Conservation (phyloP, 192 early-diverging fungal genomes). For the Podila horticola region DNA sequence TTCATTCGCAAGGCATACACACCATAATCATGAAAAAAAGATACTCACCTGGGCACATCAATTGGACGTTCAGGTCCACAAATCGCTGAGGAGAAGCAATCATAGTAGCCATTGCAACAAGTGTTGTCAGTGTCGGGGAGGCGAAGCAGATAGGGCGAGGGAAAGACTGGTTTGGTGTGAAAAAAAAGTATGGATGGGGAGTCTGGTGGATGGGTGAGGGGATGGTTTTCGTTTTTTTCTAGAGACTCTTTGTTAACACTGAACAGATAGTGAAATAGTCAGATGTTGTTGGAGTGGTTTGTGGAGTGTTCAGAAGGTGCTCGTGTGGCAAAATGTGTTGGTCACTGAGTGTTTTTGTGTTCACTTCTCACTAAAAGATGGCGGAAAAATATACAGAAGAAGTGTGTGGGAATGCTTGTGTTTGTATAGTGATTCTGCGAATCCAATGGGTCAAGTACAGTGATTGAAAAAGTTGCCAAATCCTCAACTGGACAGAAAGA, state of each 20-base stretch:
- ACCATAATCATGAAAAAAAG: background rate
- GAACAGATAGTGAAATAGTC: conserved; percentile 21
- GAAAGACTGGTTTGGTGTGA: background rate
- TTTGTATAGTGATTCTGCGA: too few relatives aligned
- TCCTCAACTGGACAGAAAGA: too few relatives aligned
- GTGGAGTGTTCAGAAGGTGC: background rate
- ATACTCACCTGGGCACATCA: conserved; percentile 50
- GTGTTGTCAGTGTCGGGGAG: background rate
- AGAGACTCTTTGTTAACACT: background rate
- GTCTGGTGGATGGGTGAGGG: background rate
- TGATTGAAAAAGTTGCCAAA: too few relatives aligned
- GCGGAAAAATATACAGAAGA: too few relatives aligned
- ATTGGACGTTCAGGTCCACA: conserved; percentile 44
- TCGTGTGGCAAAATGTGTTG: background rate
- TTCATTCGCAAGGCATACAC: background rate
- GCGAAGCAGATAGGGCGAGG: conserved; percentile 3
- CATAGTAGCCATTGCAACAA: conserved; percentile 32
- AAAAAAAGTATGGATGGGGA: background rate
- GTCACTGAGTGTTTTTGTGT: conserved; percentile 5
- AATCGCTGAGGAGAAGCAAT: conserved; percentile 18
- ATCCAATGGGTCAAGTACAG: too few relatives aligned
- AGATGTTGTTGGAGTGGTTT: background rate
- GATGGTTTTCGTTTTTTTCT: conserved; percentile 13
- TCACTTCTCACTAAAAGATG: background rate
- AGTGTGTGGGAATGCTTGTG: too few relatives aligned